Base-by-base conservation (phyloP, 768 basidiomycete species). In the Lactifluus hygrophoroides region DNA sequence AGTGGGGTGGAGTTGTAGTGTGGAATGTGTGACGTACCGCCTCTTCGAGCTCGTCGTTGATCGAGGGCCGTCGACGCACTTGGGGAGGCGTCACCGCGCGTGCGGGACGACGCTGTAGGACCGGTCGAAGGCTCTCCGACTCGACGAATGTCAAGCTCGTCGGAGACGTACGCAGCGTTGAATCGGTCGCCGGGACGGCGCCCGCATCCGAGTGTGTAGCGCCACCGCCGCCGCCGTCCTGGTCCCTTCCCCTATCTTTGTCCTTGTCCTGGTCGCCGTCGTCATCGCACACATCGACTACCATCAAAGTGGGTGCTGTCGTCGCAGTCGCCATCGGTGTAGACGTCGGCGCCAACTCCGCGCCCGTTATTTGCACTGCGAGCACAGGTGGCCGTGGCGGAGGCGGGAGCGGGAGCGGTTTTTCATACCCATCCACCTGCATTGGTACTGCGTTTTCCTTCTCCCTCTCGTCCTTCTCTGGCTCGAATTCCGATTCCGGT, bases 11-110 rank as follows among this genome's bases (percentile, higher is more conserved):
- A 11, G 6, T 17, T 46, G 7, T 35, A 19, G 30, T 10, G 30
- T 14, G 16, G 14, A 32, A 32, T 32, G 23, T 3, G 9, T 0
- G 10, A 55, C 61, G 43, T 32, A 64, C 64, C 4, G 54, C 61
- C 37, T 56, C 54, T 19, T 64, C 57, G 46, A 64, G 64, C 54
- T 63, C 64, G 50, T 56, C 54, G 16, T 46, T 54, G 19, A 55
- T 46, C 3, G 61, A 64, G 6, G 51, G 50, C 2, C 57, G 53
- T 14, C 52, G 56, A 3, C 45, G 51, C 5, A 58, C 52, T 30
- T 56, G 60, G 2, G 62, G 60, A 2, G 62, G 58, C 13, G 58
- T 54, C 19, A 59, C n/a, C 11, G 58, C 53, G 1, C 52, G 52
- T 9, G 58, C 43, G 0, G 58, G 58, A 8, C 57, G 51, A 2